Conservation (phyloP, 164 flowering plant species). For the Tetrastigma voinierianum region DNA sequence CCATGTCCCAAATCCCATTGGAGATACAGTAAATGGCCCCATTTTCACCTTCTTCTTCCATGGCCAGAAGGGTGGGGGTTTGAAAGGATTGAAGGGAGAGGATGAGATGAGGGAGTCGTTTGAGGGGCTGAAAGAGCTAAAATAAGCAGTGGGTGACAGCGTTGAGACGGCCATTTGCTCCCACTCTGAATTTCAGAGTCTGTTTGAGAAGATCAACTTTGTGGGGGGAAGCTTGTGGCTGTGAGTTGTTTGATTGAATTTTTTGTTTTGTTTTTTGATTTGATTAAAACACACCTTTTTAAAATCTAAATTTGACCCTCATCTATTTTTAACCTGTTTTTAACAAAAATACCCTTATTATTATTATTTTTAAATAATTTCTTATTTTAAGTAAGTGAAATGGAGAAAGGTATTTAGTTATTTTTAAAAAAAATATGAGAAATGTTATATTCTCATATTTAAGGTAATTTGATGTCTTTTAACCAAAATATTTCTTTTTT, state of each 20-base stretch:
- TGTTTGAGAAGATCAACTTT: not conserved
- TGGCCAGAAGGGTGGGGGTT: constrained; percentile 34
- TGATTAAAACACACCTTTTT: no score
- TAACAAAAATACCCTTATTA: no score
- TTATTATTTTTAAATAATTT: no score
- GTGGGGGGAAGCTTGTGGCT: not conserved
- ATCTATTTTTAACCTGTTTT: no score
- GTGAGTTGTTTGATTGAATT: not conserved
- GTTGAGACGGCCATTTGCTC: constrained; percentile 2
- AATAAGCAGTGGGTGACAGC: not conserved
- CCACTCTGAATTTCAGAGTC: not conserved
- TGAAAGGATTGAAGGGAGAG: constrained; percentile 20
- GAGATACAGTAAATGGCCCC: constrained; percentile 83
- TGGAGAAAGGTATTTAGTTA: no score
- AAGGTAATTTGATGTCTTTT: no score
- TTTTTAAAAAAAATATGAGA: no score
- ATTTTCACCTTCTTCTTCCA: constrained; percentile 63
- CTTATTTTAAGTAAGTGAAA: no score
- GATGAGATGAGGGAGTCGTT: constrained; percentile 10
- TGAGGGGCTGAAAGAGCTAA: constrained; percentile 3
- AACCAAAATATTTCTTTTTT: no score
- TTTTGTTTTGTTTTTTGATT: no score
- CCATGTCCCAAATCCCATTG: constrained; percentile 98
- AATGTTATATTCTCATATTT: no score
- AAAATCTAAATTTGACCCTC: no score